phyloP scores from a whole-genome alignment of 225 moss, liverwort and hornwort genomes.

The Pleurozium schreberi region DNA sequence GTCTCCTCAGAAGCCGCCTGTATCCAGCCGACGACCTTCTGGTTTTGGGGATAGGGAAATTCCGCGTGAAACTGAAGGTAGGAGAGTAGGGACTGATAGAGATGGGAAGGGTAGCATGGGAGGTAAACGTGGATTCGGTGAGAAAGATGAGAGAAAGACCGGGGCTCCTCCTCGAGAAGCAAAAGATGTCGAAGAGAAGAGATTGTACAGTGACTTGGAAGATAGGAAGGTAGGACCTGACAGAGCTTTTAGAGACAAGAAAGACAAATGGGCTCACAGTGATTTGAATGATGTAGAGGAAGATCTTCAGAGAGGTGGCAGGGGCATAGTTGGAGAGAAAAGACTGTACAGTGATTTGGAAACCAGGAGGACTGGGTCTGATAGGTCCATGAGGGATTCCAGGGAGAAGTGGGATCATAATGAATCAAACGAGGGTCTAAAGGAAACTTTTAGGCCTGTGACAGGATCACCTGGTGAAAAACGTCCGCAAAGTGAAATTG shows the following conservation, averaged over 20 bases:
- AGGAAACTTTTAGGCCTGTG: conserved; percentile 10
- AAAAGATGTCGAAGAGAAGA: conserved; percentile 43
- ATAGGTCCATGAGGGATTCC: conserved; percentile 23
- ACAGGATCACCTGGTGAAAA: conserved; percentile 8
- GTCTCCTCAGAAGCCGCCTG: conserved; percentile 35
- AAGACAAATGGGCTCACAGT: conserved; percentile 28
- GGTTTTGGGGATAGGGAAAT: conserved; percentile 37
- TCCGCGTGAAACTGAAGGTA: conserved; percentile 34
- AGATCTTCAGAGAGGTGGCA: conserved; percentile 17
- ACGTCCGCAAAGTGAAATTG: conserved; percentile 37
- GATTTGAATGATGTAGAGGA: conserved; percentile 23
- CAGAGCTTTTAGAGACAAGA: conserved; percentile 24
- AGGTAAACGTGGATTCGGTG: conserved; percentile 12
- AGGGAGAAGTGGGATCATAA: conserved; percentile 23
- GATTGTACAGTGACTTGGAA: conserved; percentile 46
- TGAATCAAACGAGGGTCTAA: conserved; percentile 9
- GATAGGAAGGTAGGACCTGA: conserved; percentile 32
- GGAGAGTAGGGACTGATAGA: conserved; percentile 13
- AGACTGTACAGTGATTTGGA: conserved; percentile 26
- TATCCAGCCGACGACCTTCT: conserved; percentile 26
- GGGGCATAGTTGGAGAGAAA: conserved; percentile 27
- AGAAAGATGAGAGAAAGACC: conserved; percentile 13
- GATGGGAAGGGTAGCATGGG: conserved; percentile 21
- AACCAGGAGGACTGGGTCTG: conserved; percentile 21
- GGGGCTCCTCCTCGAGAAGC: conserved; percentile 8